Evolutionary conservation across 2,329 filamentous ascomycete species (phyloP), one percentile per base, ranked within the genome.

Genomic region (Septoria petroselini): DNA sequence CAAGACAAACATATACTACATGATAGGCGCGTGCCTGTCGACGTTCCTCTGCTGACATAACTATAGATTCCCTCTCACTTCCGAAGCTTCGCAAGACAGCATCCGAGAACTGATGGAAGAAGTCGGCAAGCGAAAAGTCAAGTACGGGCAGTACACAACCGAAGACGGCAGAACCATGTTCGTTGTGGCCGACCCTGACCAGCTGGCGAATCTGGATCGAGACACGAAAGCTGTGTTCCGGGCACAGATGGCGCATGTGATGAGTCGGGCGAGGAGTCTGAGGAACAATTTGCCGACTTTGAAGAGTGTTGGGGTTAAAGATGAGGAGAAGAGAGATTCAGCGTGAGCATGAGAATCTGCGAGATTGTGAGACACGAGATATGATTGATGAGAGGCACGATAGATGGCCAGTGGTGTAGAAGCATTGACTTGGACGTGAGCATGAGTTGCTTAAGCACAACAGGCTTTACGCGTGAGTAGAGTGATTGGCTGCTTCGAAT

Each of bases 1-100:
- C 52, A 41, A 30, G 1, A 67, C 66, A 0, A 52, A 64, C 15
- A 60, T 50, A 23, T 29, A 14, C 4, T 67, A 62, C 51, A 60
- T 67, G 33, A 58, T 41, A 7, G 65, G 61, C 42, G 65, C 65
- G 1, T 51, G 66, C 2, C 59, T 55, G n/a, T 60, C 62, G 9
- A 65, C 60, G 5, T 41, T 68, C 33, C 34, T 63, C 35, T 66
- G 62, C n/a, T n/a, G n/a, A n/a, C n/a, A n/a, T n/a, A n/a, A n/a
- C n/a, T n/a, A n/a, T n/a, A 34, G 42, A 12, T 45, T 30, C 8
- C 42, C 42, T 5, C 33, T 45, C 30, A 45, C 42, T 11, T 31
- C 42, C 11, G 30, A 45, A 25, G 42, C 42, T 4, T 19, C 30
- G 3, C 33, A 37, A 7, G 42, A 30, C 15, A 33, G 17, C 33